Evolutionary conservation across 108 stramenopile genomes (phyloP).

Genomic region (Thalassiosira profunda): DNA sequence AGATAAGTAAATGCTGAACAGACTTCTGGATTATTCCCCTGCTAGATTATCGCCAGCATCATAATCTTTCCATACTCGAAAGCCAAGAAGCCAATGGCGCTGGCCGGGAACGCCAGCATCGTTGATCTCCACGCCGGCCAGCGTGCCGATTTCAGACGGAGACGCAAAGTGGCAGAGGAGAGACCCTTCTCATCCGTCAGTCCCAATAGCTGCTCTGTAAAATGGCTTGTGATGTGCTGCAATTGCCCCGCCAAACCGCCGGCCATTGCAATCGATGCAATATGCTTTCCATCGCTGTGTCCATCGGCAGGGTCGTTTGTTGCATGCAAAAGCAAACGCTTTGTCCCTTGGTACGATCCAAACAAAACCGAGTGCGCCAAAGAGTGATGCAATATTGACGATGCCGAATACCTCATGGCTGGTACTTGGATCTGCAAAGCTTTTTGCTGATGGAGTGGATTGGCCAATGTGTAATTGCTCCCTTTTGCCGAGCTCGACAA

Average conservation of each 20-base stretch:
- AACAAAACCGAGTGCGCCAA: slow-evolving; percentile 69
- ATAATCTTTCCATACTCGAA: slow-evolving; percentile 76
- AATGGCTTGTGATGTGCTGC: slow-evolving; percentile 63
- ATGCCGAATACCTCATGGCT: slow-evolving; percentile 8
- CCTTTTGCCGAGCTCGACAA: neutral
- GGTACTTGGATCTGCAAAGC: slow-evolving; percentile 9
- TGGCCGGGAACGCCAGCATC: slow-evolving; percentile 58
- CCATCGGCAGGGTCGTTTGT: neutral
- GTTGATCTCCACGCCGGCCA: slow-evolving; percentile 47
- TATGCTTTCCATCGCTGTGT: neutral
- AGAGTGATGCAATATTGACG: slow-evolving; percentile 55
- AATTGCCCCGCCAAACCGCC: slow-evolving; percentile 71
- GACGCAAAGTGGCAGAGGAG: too few species aligned
- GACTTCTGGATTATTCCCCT: too few species aligned
- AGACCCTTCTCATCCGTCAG: too few species aligned
- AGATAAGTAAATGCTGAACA: too few species aligned
- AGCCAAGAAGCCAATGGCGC: slow-evolving; percentile 73
- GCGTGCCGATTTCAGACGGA: too few species aligned
- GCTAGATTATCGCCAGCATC: too few species aligned
- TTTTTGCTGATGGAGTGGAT: neutral
- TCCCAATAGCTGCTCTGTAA: slow-evolving; percentile 53
- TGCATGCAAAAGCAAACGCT: slow-evolving; percentile 31
- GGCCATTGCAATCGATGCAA: slow-evolving; percentile 51
- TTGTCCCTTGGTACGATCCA: slow-evolving; percentile 69
- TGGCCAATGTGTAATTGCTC: neutral